Evolutionary conservation across 2,329 filamentous ascomycete genomes (phyloP).

Genomic region (Phialemonium atrogriseum): DNA sequence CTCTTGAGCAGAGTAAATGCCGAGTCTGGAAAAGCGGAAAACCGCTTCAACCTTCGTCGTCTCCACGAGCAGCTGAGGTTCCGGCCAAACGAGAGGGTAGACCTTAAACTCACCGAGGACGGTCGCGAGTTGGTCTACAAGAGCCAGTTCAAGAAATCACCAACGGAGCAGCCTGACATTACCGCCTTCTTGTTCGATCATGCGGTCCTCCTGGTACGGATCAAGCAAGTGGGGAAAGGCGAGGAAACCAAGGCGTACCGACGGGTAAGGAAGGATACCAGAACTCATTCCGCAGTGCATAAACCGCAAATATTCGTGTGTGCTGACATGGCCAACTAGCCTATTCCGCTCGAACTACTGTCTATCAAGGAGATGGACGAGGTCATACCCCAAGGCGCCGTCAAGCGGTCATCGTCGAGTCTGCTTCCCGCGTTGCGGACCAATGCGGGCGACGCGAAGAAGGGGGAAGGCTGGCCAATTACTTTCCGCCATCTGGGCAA

Average conservation of each 20-base stretch:
- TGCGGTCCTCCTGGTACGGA: conserved; percentile 81
- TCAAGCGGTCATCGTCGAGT: conserved; percentile 84
- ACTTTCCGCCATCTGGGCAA: conserved; percentile 95
- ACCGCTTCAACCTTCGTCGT: conserved; percentile 89
- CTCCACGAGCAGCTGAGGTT: conserved; percentile 90
- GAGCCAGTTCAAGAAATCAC: conserved; percentile 84
- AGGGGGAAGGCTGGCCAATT: conserved; percentile 77
- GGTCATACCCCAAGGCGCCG: conserved; percentile 73
- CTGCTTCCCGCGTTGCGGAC: conserved; percentile 53
- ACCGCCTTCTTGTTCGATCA: conserved; percentile 96
- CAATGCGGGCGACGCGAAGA: conserved; percentile 45
- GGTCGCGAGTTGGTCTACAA: conserved; percentile 91
- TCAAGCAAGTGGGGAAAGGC: conserved; percentile 85
- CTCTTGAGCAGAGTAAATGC: conserved; percentile 83
- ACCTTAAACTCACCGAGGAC: conserved; percentile 89
- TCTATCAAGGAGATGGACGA: conserved; percentile 97
- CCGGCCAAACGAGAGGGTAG: conserved; percentile 80
- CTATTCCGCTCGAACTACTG: conserved; percentile 87
- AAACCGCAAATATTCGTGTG: too few relatives aligned
- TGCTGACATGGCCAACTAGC: conserved; percentile 36
- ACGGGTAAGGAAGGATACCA: conserved; percentile 36
- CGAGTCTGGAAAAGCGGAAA: conserved; percentile 94
- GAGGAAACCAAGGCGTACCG: conserved; percentile 95
- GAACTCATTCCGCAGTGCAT: too few relatives aligned
- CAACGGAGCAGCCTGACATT: conserved; percentile 81